Evolutionary conservation across 345 rosid species (phyloP), one percentile per base, ranked within the genome.

Genomic region (Jatropha curcas): DNA sequence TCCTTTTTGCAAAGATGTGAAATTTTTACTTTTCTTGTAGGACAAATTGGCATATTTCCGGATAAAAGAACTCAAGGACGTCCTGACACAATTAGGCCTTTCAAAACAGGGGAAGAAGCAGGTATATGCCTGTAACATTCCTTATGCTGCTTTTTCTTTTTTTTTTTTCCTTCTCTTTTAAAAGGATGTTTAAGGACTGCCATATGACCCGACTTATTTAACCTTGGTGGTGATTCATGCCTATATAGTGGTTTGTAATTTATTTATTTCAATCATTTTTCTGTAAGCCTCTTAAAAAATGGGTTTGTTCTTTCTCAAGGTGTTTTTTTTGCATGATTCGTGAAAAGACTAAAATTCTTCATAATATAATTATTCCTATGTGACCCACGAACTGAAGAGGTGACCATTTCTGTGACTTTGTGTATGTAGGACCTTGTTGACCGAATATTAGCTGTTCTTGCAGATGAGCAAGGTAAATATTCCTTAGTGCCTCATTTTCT

Each of bases 91-190:
- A 65, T 79, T 95, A 57, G 93, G 96, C 68, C 97, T 92, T 71
- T 88, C 99, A 61, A 95, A 95, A 83, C 99, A 95, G 80, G 99
- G 99, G 68, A 92, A 88, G 86, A 95, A 92, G 76, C 98, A 92
- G 96, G 99, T 92, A 50, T 74, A 27, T 73, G 39, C 41, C 28
- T 73, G 51, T 45, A 24, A 53, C 60, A 19, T 39, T 69, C 24
- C 43, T 70, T 68, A 37, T 46, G 7, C 46, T 70, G 51, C 7
- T 60, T 50, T 58, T 65, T 11, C n/a, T n/a, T n/a, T n/a, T n/a
- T n/a, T n/a, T n/a, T n/a, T n/a, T n/a, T n/a, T n/a, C n/a, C n/a
- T n/a, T n/a, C n/a, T n/a, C n/a, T n/a, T n/a, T n/a, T n/a, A n/a
- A n/a, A n/a, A n/a, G 14, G 50, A 17, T 56, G 74, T 35, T 41